Evolutionary conservation across 2,329 filamentous ascomycete genomes (phyloP).

Genomic region (Blastomyces silverae): DNA sequence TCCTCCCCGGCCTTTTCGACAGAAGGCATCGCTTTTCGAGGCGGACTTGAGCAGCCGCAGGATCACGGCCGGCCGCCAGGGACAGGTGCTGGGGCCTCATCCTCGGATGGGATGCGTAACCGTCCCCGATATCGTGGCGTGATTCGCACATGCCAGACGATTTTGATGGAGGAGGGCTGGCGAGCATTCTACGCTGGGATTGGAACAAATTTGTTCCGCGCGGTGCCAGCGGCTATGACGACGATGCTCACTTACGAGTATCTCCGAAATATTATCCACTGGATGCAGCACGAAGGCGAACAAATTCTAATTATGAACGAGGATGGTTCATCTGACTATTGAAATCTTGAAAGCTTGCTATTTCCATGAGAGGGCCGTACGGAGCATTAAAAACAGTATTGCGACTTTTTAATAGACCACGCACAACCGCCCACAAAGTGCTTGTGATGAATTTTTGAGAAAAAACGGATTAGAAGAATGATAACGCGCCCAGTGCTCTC

Average conservation of each 20-base stretch:
- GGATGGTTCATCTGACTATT: neutral
- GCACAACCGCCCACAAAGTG: neutral
- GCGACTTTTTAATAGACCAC: neutral
- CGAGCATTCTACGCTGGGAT: conserved; percentile 94
- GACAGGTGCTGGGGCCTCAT: conserved; percentile 35
- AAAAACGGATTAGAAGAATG: neutral
- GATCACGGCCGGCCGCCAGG: conserved; percentile 41
- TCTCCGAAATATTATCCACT: conserved; percentile 49
- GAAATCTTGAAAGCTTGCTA: neutral
- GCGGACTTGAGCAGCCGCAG: conserved; percentile 35
- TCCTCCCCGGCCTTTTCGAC: conserved; percentile 45
- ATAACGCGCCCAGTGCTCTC: neutral
- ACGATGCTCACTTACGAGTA: conserved; percentile 98
- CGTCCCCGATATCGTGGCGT: conserved; percentile 64
- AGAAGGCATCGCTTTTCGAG: conserved; percentile 48
- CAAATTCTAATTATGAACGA: neutral
- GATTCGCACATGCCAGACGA: conserved; percentile 72
- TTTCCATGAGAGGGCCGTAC: neutral
- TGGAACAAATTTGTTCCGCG: conserved; percentile 95
- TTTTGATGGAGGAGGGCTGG: conserved; percentile 88
- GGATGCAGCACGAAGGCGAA: conserved; percentile 49
- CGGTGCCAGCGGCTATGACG: conserved; percentile 89
- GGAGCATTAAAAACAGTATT: neutral
- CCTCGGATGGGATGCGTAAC: conserved; percentile 54
- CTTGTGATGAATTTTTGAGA: neutral